These are phyloP conservation scores for Claviceps capensis DNA, from an alignment of 2,329 filamentous ascomycete genomes.

Conservation along the genomic window DNA sequence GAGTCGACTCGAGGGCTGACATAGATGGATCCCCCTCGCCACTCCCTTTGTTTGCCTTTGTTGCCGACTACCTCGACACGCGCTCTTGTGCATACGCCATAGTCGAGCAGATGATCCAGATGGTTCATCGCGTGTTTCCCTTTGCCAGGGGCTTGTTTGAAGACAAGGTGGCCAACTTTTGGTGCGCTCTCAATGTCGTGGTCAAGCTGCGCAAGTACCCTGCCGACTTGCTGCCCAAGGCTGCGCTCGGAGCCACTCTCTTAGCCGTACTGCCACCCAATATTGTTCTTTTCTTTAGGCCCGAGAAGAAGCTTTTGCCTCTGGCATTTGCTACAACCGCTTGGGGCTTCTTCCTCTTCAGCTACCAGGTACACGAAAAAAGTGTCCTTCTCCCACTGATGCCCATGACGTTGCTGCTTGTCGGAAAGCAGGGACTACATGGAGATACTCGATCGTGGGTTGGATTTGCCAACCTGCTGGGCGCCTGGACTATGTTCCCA, in stretches of 20 bases:
- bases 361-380: constrained; percentile 97
- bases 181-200: constrained; percentile 83
- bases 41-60: constrained; percentile 45
- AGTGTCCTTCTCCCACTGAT: constrained; percentile 84
- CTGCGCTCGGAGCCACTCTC: constrained; percentile 62
- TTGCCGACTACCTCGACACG: constrained; percentile 46
- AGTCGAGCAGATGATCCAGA: constrained; percentile 66
- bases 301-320: constrained; percentile 63
- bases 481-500: constrained; percentile 87
- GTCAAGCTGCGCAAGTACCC: constrained; percentile 75
- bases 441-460: constrained; percentile 77
- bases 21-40: constrained; percentile 45
- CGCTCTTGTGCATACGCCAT: constrained; percentile 60
- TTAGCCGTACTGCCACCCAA: constrained; percentile 68
- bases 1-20: constrained; percentile 42
- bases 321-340: constrained; percentile 70
- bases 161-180: constrained; percentile 97
- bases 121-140: constrained; percentile 86
- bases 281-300: constrained; percentile 62
- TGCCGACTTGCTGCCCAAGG: constrained; percentile 55
- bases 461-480: constrained; percentile 86
- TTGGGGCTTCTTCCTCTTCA: constrained; percentile 97
- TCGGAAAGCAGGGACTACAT: constrained; percentile 61
- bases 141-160: constrained; percentile 94
- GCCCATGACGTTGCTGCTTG: constrained; percentile 82